A percentile compares a stretch with the other conserved stretches of the same genome.
phyloP scores from a whole-genome alignment of 1,284 basidiomycete species.

The Megacollybia platyphylla region DNA sequence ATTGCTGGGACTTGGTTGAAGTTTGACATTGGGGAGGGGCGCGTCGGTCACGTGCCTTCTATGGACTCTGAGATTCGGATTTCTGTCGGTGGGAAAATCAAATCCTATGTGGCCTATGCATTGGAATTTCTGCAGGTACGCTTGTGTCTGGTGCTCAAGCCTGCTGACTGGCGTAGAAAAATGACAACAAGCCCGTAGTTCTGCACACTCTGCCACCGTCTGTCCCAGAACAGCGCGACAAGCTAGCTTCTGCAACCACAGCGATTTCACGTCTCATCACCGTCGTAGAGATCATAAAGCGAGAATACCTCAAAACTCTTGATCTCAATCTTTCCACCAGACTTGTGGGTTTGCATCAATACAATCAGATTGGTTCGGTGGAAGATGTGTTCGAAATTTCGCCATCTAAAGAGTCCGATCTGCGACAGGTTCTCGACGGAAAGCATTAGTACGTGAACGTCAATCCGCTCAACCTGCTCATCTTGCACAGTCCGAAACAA shows the following conservation, averaged over 20 bases:
- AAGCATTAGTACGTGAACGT: constrained; percentile 49
- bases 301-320: constrained; percentile 54
- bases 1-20: constrained; percentile 26
- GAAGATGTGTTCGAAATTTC: constrained; percentile 17
- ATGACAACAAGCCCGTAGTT: constrained; percentile 40
- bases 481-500: constrained; percentile 37
- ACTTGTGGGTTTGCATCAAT: constrained; percentile 60
- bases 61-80: constrained; percentile 32
- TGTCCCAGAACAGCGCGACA: constrained; percentile 6
- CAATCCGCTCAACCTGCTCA: not conserved
- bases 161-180: constrained; percentile 26
- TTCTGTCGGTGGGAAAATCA: constrained; percentile 51
- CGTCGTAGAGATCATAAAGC: constrained; percentile 76
- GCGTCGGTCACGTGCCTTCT: constrained; percentile 8
- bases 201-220: constrained; percentile 53
- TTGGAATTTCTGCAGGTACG: constrained; percentile 50
- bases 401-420: constrained; percentile 8
- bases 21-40: not conserved
- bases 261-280: constrained; percentile 60
- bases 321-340: constrained; percentile 22
- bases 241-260: constrained; percentile 14
- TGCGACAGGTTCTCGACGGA: constrained; percentile 21
- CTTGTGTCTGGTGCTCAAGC: constrained; percentile 3
- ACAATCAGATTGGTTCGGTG: constrained; percentile 58
- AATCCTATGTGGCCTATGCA: constrained; percentile 47